phyloP scores from a whole-genome alignment of 2,329 filamentous ascomycete genomes.

The Diplodia corticola region DNA sequence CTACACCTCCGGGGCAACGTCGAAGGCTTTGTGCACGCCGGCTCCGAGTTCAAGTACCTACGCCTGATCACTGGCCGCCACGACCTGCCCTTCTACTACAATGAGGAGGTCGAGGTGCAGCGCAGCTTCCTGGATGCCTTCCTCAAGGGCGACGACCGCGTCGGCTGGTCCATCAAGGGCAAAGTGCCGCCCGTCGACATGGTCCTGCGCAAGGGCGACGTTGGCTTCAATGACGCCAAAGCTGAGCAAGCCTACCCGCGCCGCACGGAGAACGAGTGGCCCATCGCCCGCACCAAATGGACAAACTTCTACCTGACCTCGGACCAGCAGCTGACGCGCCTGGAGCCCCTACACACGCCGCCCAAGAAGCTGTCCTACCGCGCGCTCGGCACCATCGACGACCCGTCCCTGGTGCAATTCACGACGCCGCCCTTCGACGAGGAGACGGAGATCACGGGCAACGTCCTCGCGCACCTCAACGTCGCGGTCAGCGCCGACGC shows the following conservation, averaged over 20 bases:
- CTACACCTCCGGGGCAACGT: conserved; percentile 70
- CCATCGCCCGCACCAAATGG: conserved; percentile 65
- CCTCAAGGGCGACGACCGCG: conserved; percentile 64
- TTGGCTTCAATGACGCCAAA: conserved; percentile 65
- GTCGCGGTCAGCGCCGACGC: conserved; percentile 54
- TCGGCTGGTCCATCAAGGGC: conserved; percentile 60
- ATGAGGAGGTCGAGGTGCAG: conserved; percentile 67
- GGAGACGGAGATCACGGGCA: conserved; percentile 70
- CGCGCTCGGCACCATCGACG: conserved; percentile 59
- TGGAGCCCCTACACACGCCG: conserved; percentile 32
- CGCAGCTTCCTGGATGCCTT: conserved; percentile 70
- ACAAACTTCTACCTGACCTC: conserved; percentile 61
- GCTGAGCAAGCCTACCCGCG: conserved; percentile 58
- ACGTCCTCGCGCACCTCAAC: conserved; percentile 64
- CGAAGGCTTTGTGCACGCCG: conserved; percentile 63
- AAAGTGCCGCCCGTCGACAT: conserved; percentile 62
- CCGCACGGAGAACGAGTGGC: conserved; percentile 64
- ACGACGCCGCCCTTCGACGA: conserved; percentile 57
- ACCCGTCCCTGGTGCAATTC: conserved; percentile 59
- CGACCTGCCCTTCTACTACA: conserved; percentile 71
- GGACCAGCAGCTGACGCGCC: conserved; percentile 43
- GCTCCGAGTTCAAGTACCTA: conserved; percentile 67
- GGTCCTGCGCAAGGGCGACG: conserved; percentile 64
- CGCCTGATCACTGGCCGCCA: conserved; percentile 70
- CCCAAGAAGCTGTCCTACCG: conserved; percentile 55